phyloP scores from a whole-genome alignment of 1,284 basidiomycete species.

The Apiotrichum gamsii region DNA sequence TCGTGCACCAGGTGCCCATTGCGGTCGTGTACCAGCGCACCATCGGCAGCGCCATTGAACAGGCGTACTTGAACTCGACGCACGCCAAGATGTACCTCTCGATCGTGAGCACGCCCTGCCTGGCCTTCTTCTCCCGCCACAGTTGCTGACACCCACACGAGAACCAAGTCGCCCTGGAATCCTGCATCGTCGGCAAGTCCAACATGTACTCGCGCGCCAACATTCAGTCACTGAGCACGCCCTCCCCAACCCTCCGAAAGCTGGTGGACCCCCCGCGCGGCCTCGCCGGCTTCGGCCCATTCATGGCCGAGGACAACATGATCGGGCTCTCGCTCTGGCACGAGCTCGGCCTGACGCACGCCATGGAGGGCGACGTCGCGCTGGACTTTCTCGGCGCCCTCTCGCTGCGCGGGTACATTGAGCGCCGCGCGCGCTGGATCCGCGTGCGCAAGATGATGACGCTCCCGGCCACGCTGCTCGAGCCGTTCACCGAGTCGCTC shows the following conservation, averaged over 20 bases:
- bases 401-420: slow-evolving; percentile 70
- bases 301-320: slow-evolving; percentile 94
- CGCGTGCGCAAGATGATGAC: slow-evolving; percentile 90
- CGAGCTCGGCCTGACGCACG: slow-evolving; percentile 75
- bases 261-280: slow-evolving; percentile 46
- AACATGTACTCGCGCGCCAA: slow-evolving; percentile 89
- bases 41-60: slow-evolving; percentile 79
- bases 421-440: slow-evolving; percentile 85
- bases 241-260: slow-evolving; percentile 31
- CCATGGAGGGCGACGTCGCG: slow-evolving; percentile 79
- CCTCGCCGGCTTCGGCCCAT: slow-evolving; percentile 71
- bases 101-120: slow-evolving; percentile 51
- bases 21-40: slow-evolving; percentile 63
- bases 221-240: slow-evolving; percentile 38
- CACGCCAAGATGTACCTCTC: slow-evolving; percentile 99
- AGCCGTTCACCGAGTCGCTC: slow-evolving; percentile 83
- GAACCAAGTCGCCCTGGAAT: slow-evolving; percentile 68
- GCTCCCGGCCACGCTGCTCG: slow-evolving; percentile 68
- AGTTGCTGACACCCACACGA: too few relatives aligned
- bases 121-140: too few relatives aligned
- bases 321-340: slow-evolving; percentile 85
- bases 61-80: slow-evolving; percentile 91
- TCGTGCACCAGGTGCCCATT: slow-evolving; percentile 95
- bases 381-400: slow-evolving; percentile 83
- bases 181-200: slow-evolving; percentile 96